Evolutionary conservation across 106 monocot genomes (phyloP), one percentile per base, ranked within the genome.

Genomic region (Hemerocallis citrina): DNA sequence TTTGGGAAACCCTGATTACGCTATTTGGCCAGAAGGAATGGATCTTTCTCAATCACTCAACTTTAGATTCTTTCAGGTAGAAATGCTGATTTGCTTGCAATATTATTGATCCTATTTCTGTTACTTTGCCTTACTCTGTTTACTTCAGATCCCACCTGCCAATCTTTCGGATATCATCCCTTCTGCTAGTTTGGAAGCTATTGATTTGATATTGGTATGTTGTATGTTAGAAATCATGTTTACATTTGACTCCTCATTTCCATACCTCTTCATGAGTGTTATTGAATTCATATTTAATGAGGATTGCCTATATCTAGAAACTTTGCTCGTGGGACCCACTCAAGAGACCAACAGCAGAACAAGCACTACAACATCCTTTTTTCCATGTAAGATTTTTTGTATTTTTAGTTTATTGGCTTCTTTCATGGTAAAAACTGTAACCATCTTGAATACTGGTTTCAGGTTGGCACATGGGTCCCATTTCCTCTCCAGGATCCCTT

Each of bases 251-350:
- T 39, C 27, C 7, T 16, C 17, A 17, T 40, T 65, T 65, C 20
- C 27, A 44, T 31, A n/a, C n/a, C 28, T 47, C 10, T 31, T 40
- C 0, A 9, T 49, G 34, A 55, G 7, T 65, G 34, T 16, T 59
- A 52, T 16, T 34, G 23, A 36, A 4, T 17, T 52, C 23, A 50
- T 45, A 28, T 20, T 50, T 25, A 59, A 3, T 63, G 11, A 34
- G 5, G 24, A 9, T 64, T 34, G 36, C 8, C 25, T 23, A 42
- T 20, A 33, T 38, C 15, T 66, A 84, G 84, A 59, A 69, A 85
- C 85, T 93, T 20, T 93, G 93, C 51, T 82, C 85, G 32, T 93
- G 85, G 93, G 79, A 93, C 76, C 82, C 88, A 24, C 62, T 24
- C 47, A 85, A 63, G 62, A 76, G 93, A 69, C 85, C 84, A 57